phyloP scores from a whole-genome alignment of 495 filamentous ascomycete species.

The Aspergillus affinis region DNA sequence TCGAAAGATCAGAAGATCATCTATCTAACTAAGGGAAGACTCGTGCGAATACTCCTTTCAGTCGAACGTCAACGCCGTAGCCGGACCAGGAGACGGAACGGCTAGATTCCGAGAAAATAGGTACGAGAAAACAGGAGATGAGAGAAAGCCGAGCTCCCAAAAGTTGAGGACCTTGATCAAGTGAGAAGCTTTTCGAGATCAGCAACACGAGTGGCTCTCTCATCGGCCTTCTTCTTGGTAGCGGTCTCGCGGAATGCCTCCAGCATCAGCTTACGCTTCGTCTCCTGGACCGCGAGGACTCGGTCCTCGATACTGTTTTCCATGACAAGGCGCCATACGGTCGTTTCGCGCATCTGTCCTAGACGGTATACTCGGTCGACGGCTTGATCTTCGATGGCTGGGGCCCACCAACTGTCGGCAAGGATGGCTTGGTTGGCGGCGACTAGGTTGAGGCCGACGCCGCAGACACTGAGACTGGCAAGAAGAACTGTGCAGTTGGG shows the following conservation, averaged over 20 bases:
- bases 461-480: slow-evolving; percentile 77
- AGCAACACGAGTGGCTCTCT: slow-evolving; percentile 51
- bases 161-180: slow-evolving; percentile 9
- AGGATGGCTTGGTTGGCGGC: slow-evolving; percentile 86
- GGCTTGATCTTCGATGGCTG: slow-evolving; percentile 91
- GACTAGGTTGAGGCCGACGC: slow-evolving; percentile 86
- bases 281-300: slow-evolving; percentile 75
- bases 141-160: too few species aligned
- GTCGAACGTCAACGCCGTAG: too few species aligned
- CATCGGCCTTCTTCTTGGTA: slow-evolving; percentile 45
- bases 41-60: too few species aligned
- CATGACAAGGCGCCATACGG: slow-evolving; percentile 80
- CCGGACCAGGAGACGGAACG: too few species aligned
- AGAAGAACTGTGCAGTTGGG: slow-evolving; percentile 75
- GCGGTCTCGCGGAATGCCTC: slow-evolving; percentile 70
- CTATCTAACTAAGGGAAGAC: too few species aligned
- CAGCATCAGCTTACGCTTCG: slow-evolving; percentile 77
- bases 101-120: too few species aligned
- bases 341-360: slow-evolving; percentile 76
- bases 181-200: slow-evolving; percentile 58
- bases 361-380: slow-evolving; percentile 87
- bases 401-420: slow-evolving; percentile 89
- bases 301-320: slow-evolving; percentile 83
- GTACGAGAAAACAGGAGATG: too few species aligned
- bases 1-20: too few species aligned